phyloP scores from a whole-genome alignment of 495 filamentous ascomycete species.

The Penicillium odoratum region DNA sequence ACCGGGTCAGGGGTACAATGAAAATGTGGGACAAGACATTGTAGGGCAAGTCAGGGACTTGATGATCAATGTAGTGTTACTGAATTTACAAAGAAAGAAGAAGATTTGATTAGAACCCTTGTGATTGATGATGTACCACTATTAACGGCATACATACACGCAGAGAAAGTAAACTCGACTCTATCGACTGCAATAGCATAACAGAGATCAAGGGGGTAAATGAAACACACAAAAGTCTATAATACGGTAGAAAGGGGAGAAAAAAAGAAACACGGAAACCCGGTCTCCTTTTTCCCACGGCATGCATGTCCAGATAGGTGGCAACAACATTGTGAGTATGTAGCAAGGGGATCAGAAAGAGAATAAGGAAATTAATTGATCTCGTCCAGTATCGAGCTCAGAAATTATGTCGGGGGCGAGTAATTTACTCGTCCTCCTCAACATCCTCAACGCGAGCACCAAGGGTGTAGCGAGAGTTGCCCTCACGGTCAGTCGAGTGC shows the following conservation, averaged over 20 bases:
- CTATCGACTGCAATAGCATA: constrained; percentile 32
- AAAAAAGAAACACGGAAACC: constrained; percentile 24
- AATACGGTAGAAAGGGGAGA: constrained; percentile 35
- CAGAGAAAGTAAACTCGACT: constrained; percentile 45
- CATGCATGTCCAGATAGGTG: constrained; percentile 34
- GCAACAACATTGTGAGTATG: constrained; percentile 27
- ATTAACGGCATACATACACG: constrained; percentile 54
- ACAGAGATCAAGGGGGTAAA: constrained; percentile 35
- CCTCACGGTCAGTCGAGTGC: constrained; percentile 60
- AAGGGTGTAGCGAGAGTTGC: constrained; percentile 60
- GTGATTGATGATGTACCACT: constrained; percentile 46
- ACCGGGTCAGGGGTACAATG: background rate
- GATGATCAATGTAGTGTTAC: too few species aligned
- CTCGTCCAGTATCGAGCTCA: constrained; percentile 35
- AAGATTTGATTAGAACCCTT: constrained; percentile 34
- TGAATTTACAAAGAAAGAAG: background rate
- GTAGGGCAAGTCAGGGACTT: background rate
- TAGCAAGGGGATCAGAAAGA: constrained; percentile 22
- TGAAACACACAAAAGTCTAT: constrained; percentile 48
- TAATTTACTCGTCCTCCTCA: constrained; percentile 66
- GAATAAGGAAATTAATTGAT: constrained; percentile 33
- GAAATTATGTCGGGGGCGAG: constrained; percentile 14
- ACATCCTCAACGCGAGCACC: constrained; percentile 61
- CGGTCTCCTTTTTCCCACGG: constrained; percentile 27
- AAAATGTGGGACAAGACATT: background rate